Conservation (phyloP, 73 alveolate genomes). For the Effrenium voratum region DNA sequence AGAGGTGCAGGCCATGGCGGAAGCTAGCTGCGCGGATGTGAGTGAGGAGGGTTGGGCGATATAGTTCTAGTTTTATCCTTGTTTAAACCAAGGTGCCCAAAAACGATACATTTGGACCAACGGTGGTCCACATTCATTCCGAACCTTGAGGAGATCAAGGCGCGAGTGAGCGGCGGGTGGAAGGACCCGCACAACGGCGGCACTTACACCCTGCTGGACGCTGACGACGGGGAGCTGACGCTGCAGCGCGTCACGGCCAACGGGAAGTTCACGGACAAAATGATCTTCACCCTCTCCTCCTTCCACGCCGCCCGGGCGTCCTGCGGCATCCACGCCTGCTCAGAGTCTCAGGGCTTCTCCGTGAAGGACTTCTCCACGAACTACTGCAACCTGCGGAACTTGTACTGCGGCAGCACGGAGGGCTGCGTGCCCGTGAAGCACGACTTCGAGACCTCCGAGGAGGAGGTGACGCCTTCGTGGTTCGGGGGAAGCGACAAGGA, state of each 20-base stretch:
- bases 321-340: slow-evolving; percentile 74
- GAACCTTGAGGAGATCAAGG: slow-evolving; percentile 55
- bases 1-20: slow-evolving; percentile 36
- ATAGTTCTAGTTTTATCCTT: background rate
- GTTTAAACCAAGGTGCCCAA: background rate
- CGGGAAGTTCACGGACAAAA: slow-evolving; percentile 31
- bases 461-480: background rate
- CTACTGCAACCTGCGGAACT: slow-evolving; percentile 59
- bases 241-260: slow-evolving; percentile 19
- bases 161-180: slow-evolving; percentile 23
- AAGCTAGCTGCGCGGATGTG: slow-evolving; percentile 25
- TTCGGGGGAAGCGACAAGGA: background rate
- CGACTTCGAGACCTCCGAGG: slow-evolving; percentile 21
- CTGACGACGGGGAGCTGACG: background rate
- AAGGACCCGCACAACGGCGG: slow-evolving; percentile 56
- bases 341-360: slow-evolving; percentile 43
- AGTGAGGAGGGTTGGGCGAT: background rate
- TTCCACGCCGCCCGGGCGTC: background rate
- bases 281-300: slow-evolving; percentile 37
- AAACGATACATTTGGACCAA: background rate
- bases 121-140: background rate
- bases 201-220: slow-evolving; percentile 26
- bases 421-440: slow-evolving; percentile 41
- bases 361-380: slow-evolving; percentile 61
- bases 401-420: slow-evolving; percentile 14